These are phyloP conservation scores for Sporisorium reilianum DNA, from an alignment of 1,284 basidiomycete genomes.

Conservation along the genomic window DNA sequence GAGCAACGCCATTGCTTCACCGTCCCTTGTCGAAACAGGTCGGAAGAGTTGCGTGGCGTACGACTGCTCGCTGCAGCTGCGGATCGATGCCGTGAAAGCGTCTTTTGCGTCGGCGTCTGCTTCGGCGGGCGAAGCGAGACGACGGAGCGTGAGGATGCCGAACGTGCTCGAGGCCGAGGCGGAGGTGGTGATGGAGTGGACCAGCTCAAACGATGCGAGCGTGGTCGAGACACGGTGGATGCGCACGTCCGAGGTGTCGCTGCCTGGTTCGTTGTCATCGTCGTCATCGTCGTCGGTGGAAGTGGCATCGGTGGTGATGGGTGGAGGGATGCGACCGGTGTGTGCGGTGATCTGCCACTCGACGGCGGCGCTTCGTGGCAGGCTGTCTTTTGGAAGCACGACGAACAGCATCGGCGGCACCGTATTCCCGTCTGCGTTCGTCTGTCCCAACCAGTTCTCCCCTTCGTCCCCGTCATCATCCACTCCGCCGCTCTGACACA, in stretches of 20 bases:
- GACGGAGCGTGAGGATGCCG: conserved; percentile 30
- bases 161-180: conserved; percentile 12
- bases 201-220: background rate
- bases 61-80: background rate
- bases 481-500: conserved; percentile 12
- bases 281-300: conserved; percentile 16
- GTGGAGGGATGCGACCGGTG: conserved; percentile 45
- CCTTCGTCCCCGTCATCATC: conserved; percentile 21
- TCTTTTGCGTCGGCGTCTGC: background rate
- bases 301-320: background rate
- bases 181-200: conserved; percentile 28
- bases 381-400: conserved; percentile 24
- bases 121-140: background rate
- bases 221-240: background rate
- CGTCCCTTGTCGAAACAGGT: background rate
- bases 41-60: conserved; percentile 32
- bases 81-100: conserved; percentile 1
- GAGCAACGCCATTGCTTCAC: background rate
- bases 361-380: conserved; percentile 55
- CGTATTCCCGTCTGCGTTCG: background rate
- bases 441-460: conserved; percentile 29
- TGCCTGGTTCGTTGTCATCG: conserved; percentile 43
- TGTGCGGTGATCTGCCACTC: conserved; percentile 67
- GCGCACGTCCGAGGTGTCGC: conserved; percentile 21
- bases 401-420: conserved; percentile 56